Percentiles rank a stretch among this genome's conserved stretches.
Evolutionary conservation across 805 yeast species (phyloP).

Genomic region (Ogataea paradorogensis): DNA sequence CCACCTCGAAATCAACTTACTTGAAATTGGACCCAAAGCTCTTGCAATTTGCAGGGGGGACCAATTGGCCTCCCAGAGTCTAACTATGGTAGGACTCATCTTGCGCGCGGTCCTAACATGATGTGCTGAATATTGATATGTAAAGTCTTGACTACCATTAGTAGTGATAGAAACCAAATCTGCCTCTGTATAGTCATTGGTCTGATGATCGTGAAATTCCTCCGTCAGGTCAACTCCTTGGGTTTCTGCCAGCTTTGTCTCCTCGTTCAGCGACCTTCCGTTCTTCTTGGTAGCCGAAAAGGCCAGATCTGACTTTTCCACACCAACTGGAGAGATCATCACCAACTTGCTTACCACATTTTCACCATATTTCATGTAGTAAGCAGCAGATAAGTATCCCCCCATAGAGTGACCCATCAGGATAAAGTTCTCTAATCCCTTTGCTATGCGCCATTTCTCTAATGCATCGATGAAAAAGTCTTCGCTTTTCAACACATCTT

Average conservation of each 20-base stretch:
- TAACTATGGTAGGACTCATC: slow-evolving; percentile 35
- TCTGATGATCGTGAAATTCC: slow-evolving; percentile 29
- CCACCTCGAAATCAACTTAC: slow-evolving; percentile 52
- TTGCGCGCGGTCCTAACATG: slow-evolving; percentile 36
- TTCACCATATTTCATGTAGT: slow-evolving; percentile 56
- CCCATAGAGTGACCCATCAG: slow-evolving; percentile 82
- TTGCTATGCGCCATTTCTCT: slow-evolving; percentile 59
- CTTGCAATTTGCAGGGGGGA: slow-evolving; percentile 57
- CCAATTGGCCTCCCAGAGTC: slow-evolving; percentile 50
- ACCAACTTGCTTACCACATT: slow-evolving; percentile 49
- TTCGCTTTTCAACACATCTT: slow-evolving; percentile 46
- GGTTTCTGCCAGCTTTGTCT: slow-evolving; percentile 19
- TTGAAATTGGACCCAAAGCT: slow-evolving; percentile 50
- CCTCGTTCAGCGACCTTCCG: slow-evolving; percentile 13
- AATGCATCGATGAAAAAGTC: slow-evolving; percentile 57
- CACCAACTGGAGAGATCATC: slow-evolving; percentile 74
- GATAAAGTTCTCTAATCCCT: slow-evolving; percentile 49
- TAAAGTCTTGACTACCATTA: slow-evolving; percentile 5
- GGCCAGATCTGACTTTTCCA: slow-evolving; percentile 62
- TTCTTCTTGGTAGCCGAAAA: slow-evolving; percentile 10
- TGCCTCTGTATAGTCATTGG: not conserved
- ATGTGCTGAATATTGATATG: not conserved
- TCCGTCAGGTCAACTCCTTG: slow-evolving; percentile 33
- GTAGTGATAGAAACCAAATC: slow-evolving; percentile 15
- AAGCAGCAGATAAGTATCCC: slow-evolving; percentile 68